Base-by-base conservation (phyloP, 495 filamentous ascomycete species). In the Penicillium angulare region DNA sequence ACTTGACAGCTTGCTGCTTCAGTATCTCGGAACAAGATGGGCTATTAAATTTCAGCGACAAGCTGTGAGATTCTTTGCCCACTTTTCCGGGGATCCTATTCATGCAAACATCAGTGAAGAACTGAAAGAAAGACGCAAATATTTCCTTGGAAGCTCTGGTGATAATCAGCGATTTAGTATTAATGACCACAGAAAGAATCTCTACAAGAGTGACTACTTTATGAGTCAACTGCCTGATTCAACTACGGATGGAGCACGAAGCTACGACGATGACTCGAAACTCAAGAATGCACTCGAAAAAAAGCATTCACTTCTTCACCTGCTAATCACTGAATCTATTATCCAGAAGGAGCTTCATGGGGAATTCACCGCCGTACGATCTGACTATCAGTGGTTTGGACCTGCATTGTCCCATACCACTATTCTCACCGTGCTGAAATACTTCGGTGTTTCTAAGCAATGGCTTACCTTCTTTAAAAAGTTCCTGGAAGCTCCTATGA, bases 11-110 rank as follows among this genome's bases (percentile, higher is more conserved):
- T 75, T 88, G 12, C 76, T 88, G 52, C 65, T 87, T 7, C 81
- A 88, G 43, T 85, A 80, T 44, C 76, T 88, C 31, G 85, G 85
- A 16, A 62, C 81, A 3, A 78, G 73, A 38, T 87, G 81, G 82
- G 74, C 79, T 7, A 75, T n/a, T 82, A 10, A 67, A 77, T 29
- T 70, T 87, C 55, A 79, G 79, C 31, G n/a, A 49, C 7, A 65
- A 63, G 0, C 78, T 76, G 36, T 47, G 43, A 1, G 7, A 7
- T 3, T 71, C 75, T 31, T 43, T n/a, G n/a, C n/a, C n/a, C n/a
- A n/a, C n/a, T n/a, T n/a, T n/a, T n/a, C n/a, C n/a, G n/a, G n/a
- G n/a, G n/a, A n/a, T n/a, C n/a, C n/a, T n/a, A n/a, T n/a, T n/a
- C n/a, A n/a, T n/a, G n/a, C n/a, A n/a, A n/a, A 66, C 15, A 72